Conservation (phyloP, 2,329 filamentous ascomycete genomes). For the Ophiognomonia clavigignenti-juglandacearum region DNA sequence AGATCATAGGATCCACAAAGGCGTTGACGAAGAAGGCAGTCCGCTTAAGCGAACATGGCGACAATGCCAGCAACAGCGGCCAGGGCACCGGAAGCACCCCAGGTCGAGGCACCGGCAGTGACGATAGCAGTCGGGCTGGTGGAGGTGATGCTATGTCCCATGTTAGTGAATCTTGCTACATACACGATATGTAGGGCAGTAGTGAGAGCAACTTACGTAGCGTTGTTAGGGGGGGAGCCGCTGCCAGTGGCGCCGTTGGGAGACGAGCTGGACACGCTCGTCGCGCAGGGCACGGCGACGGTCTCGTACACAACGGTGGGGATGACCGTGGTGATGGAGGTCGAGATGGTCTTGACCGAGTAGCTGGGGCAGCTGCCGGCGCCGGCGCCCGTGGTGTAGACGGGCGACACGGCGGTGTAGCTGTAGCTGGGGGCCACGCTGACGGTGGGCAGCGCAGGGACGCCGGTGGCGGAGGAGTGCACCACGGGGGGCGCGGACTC, state of each 20-base stretch:
- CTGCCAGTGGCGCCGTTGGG: conserved; percentile 10
- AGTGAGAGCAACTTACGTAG: conserved; percentile 31
- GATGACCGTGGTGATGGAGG: conserved; percentile 51
- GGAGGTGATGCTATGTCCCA: conserved; percentile 23
- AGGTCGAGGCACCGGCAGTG: conserved; percentile 47
- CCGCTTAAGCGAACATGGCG: conserved; percentile 49
- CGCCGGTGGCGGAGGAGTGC: conserved; percentile 17
- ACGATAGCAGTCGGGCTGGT: conserved; percentile 32
- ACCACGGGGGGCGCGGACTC: conserved; percentile 22
- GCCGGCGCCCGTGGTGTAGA: conserved; percentile 19
- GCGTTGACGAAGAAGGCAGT: no score
- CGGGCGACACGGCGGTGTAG: conserved; percentile 10
- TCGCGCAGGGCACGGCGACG: conserved; percentile 37
- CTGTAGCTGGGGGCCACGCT: conserved; percentile 2
- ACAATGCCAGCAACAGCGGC: conserved; percentile 51
- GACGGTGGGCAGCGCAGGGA: conserved; percentile 12
- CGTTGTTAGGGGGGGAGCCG: conserved; percentile 23
- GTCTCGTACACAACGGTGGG: conserved; percentile 50
- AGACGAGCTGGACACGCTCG: conserved; percentile 22
- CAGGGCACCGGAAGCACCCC: conserved; percentile 49
- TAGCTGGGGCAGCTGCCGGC: conserved; percentile 29
- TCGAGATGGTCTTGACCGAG: conserved; percentile 49
- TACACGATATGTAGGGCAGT: no score
- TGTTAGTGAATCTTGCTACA: conserved; percentile 19
- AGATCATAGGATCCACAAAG: no score